Base-by-base conservation (phyloP, 768 basidiomycete species). In the Polyporus arcularius region DNA sequence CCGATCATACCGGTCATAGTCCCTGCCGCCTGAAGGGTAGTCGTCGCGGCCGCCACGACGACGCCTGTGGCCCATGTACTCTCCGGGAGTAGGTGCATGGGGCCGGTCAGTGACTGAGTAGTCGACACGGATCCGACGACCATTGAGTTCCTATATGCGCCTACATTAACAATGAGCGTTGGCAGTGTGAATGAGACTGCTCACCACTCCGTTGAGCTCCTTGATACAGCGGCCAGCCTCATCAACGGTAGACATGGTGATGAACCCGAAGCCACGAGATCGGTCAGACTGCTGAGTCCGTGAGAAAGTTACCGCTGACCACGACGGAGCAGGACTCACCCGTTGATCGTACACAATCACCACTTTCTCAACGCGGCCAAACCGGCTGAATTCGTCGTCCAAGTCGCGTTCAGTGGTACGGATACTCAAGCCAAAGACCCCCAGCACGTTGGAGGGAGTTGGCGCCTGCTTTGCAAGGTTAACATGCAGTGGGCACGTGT, bases 361-460 rank as follows among this genome's bases (percentile, higher is more conserved):
- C 47, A 96, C 95, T 74, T 97, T 98, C 73, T 95, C 92, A 51
- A 97, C 95, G 39, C 85, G 82, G 26, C 96, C 96, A 65, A 87
- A 91, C 50, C 92, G 84, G 67, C 79, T 85, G 67, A 99, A 98
- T 74, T 97, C 95, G 65, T 96, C 92, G 65, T 98, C 94, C 50
- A 99, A 79, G 72, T 98, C 96, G 43, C 91, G 85, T 71, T 99
- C 96, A 56, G 88, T 84, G 4, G 96, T 98, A 56, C 96, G 86
- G 58, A 99, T 96, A 68, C 94, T 96, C 43, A 98, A 78, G n/a
- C 96, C 96, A 66, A 98, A 99, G n/a, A 98, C 94, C 59, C 96
- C 96, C 62, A 99, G 82, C 35, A 96, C 94, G 62, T 82, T 88
- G 67, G 90, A 89, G 21, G 94, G 91, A 73, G 88, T 89, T 51